phyloP scores from a whole-genome alignment of 176 grass and related monocot species.

The Phoenix dactylifera region DNA sequence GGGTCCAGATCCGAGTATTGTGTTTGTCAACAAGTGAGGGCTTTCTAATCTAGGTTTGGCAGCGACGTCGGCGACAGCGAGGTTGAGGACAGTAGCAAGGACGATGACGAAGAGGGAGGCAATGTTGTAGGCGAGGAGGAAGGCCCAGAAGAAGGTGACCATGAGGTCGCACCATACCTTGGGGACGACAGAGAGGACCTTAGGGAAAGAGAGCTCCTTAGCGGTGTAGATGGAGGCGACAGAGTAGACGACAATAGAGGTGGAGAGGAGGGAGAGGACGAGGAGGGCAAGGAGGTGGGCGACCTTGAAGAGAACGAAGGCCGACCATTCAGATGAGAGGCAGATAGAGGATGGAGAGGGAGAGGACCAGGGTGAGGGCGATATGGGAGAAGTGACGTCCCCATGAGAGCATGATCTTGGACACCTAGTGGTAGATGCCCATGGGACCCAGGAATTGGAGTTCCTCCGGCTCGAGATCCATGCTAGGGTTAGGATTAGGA shows the following conservation, averaged over 20 bases:
- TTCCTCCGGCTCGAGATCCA: constrained; percentile 73
- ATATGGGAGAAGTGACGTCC: constrained; percentile 61
- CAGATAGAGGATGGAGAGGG: constrained; percentile 69
- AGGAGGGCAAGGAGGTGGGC: constrained; percentile 70
- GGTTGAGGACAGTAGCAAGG: constrained; percentile 10
- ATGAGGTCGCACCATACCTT: constrained; percentile 80
- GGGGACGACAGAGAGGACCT: constrained; percentile 76
- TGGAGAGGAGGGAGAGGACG: constrained; percentile 77
- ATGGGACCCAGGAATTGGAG: constrained; percentile 61
- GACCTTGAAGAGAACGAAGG: constrained; percentile 68
- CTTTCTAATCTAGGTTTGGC: no score
- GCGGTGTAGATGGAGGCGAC: constrained; percentile 86
- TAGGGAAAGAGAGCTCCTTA: constrained; percentile 70
- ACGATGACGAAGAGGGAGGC: constrained; percentile 24
- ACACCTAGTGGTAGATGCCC: constrained; percentile 46
- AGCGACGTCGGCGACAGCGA: no score
- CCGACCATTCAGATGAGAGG: constrained; percentile 50
- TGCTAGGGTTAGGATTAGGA: not conserved
- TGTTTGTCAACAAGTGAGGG: no score
- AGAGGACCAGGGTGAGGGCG: constrained; percentile 56
- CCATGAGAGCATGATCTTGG: constrained; percentile 36
- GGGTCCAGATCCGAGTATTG: no score
- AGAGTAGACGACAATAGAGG: constrained; percentile 71
- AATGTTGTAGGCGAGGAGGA: constrained; percentile 55
- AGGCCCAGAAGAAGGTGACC: constrained; percentile 72